Evolutionary conservation across 352 stramenopile species (phyloP).

Genomic region (Hyaloperonospora brassicae): DNA sequence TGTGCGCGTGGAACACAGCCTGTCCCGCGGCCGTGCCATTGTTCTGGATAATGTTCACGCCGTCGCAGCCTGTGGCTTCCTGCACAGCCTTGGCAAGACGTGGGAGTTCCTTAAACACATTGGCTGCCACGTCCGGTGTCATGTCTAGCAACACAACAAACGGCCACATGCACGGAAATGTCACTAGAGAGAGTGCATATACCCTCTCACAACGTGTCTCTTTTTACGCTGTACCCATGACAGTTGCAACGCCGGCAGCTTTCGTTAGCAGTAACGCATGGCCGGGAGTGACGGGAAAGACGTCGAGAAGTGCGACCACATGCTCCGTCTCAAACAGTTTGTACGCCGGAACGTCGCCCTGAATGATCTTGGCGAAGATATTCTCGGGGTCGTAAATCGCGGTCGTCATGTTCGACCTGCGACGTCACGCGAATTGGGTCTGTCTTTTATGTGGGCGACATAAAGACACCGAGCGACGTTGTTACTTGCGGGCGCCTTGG

Average conservation of each 20-base stretch:
- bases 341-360: slow-evolving; percentile 59
- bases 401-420: slow-evolving; percentile 9
- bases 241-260: slow-evolving; percentile 46
- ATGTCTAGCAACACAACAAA: slow-evolving; percentile 32
- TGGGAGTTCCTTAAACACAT: slow-evolving; percentile 66
- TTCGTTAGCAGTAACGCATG: slow-evolving; percentile 76
- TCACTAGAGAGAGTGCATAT: too few species aligned
- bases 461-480: background rate
- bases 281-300: slow-evolving; percentile 56
- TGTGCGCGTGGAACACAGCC: slow-evolving; percentile 70
- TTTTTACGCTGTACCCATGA: slow-evolving; percentile 32
- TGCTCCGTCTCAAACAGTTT: slow-evolving; percentile 86
- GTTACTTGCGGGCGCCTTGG: too few species aligned
- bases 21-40: slow-evolving; percentile 59
- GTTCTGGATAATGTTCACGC: slow-evolving; percentile 82
- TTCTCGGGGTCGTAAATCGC: slow-evolving; percentile 61
- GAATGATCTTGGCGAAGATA: slow-evolving; percentile 80
- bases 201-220: background rate
- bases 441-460: slow-evolving; percentile 12
- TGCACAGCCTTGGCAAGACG: slow-evolving; percentile 69
- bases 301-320: slow-evolving; percentile 76
- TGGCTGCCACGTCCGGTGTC: slow-evolving; percentile 57
- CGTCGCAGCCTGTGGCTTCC: slow-evolving; percentile 53
- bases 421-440: background rate
- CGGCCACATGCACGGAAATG: too few species aligned